Percentiles rank a stretch among this genome's conserved stretches.
phyloP scores from a whole-genome alignment of 2,329 filamentous ascomycete genomes.

The Ceratocystis destructans region DNA sequence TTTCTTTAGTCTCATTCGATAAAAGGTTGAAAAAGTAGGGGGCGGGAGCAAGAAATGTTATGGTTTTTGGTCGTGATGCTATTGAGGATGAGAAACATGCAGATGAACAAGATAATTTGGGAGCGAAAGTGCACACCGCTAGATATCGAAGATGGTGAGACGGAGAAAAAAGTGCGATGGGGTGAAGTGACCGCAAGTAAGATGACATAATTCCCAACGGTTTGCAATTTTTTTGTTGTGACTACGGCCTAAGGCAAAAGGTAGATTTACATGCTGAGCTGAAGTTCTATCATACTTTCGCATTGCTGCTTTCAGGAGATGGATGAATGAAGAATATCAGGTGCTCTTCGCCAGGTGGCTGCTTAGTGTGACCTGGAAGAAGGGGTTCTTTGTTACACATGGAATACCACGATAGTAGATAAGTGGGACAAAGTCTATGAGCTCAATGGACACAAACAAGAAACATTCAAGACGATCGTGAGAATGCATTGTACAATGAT shows the following conservation, averaged over 20 bases:
- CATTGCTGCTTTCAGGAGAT: too few relatives aligned
- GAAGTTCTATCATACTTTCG: too few relatives aligned
- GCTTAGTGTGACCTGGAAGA: neutral
- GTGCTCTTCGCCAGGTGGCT: neutral
- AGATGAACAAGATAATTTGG: neutral
- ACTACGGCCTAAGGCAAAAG: neutral
- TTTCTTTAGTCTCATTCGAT: neutral
- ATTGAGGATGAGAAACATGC: conserved; percentile 6
- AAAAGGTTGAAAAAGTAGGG: neutral
- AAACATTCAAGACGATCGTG: too few relatives aligned
- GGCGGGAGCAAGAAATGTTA: neutral
- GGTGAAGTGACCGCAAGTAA: neutral
- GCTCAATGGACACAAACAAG: neutral
- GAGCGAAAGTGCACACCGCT: neutral
- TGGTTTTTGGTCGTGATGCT: neutral
- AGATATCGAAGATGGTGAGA: neutral
- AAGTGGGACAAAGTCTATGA: neutral
- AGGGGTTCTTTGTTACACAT: neutral
- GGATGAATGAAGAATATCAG: too few relatives aligned
- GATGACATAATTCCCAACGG: neutral
- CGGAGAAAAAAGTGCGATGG: neutral
- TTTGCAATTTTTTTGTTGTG: neutral
- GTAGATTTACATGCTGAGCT: too few relatives aligned
- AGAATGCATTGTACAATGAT: neutral
- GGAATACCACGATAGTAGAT: neutral